Base-by-base conservation (phyloP, 2,329 filamentous ascomycete species). In the Lecanicillium sp. region DNA sequence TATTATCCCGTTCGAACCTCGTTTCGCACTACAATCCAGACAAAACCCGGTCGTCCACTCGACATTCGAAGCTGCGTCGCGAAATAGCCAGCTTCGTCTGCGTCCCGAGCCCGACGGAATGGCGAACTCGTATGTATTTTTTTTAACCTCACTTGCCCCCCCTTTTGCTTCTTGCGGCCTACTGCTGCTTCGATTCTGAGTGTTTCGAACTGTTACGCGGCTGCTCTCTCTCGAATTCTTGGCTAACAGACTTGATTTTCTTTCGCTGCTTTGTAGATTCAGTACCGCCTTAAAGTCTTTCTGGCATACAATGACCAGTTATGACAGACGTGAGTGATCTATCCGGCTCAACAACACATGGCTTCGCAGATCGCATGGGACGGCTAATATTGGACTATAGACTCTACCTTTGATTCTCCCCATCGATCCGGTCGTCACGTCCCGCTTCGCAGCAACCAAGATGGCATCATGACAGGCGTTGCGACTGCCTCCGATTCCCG, bases 401-500 rank as follows among this genome's bases (percentile, higher is more conserved):
- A 98, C 68, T 94, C 92, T 47, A 83, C 80, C 45, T 85, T 83
- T 70, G 86, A 98, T 65, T 94, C 90, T 43, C 89, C 92, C 36
- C 94, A 94, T 65, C 82, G 89, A 57, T 86, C 85, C 44, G 88
- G 89, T 47, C 80, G 84, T 57, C 90, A 95, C 64, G 85, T 95
- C 44, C 88, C 89, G 45, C 77, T 96, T 44, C 80, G 83, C 48
- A 84, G 89, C 63, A 83, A 79, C 60, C 78, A 87, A 49, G 80
- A 89, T 63, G 79, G 80, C 48, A 83, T 85, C 45, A 75, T 96
- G 55, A 90, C 87, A 30, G 89, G 88, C 37, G 80, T 95, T 55
- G 84, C 87, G 41, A 94, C 89, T 52, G 89, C 88, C 44, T 78
- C 83, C 48, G 90, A 95, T 53, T 96, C 90, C 40, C 83, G 87